These are phyloP conservation scores for Kuraishia cidri DNA, from an alignment of 805 yeast species.

Conservation along the genomic window DNA sequence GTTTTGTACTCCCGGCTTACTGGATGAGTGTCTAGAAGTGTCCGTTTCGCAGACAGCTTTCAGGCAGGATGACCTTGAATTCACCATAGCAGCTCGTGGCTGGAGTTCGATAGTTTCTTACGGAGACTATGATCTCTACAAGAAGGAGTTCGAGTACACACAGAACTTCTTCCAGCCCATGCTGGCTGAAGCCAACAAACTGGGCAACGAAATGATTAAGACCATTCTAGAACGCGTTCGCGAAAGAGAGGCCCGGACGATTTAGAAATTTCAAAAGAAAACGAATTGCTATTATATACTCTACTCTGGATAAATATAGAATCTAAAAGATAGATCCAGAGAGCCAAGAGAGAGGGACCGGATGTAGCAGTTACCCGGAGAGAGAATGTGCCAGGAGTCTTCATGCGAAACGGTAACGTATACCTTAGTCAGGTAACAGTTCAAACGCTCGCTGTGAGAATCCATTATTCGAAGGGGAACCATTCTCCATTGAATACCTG, in stretches of 20 bases:
- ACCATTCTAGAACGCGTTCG: conserved; percentile 42
- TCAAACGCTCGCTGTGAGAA: not conserved
- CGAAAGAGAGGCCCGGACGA: conserved; percentile 8
- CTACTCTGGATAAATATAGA: not conserved
- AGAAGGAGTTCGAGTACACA: conserved; percentile 63
- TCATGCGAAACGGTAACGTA: too few species aligned
- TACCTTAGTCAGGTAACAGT: too few species aligned
- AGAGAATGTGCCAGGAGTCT: too few species aligned
- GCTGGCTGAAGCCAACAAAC: conserved; percentile 78
- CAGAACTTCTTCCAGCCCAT: conserved; percentile 81
- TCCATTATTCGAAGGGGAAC: not conserved
- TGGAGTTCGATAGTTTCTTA: conserved; percentile 80
- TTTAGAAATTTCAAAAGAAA: conserved; percentile 1
- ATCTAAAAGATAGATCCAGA: too few species aligned
- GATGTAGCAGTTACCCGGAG: too few species aligned
- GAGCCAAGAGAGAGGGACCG: too few species aligned
- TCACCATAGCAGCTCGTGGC: conserved; percentile 79
- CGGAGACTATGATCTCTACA: conserved; percentile 69
- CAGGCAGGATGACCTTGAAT: conserved; percentile 86
- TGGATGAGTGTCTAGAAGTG: conserved; percentile 74
- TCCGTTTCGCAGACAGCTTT: conserved; percentile 60
- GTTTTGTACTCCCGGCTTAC: conserved; percentile 72
- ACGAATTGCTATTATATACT: conserved; percentile 1
- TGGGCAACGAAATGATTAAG: conserved; percentile 92
- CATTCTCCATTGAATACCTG: too few species aligned